Conservation (phyloP, 768 basidiomycete species). For the Daedaleopsis sinensis region DNA sequence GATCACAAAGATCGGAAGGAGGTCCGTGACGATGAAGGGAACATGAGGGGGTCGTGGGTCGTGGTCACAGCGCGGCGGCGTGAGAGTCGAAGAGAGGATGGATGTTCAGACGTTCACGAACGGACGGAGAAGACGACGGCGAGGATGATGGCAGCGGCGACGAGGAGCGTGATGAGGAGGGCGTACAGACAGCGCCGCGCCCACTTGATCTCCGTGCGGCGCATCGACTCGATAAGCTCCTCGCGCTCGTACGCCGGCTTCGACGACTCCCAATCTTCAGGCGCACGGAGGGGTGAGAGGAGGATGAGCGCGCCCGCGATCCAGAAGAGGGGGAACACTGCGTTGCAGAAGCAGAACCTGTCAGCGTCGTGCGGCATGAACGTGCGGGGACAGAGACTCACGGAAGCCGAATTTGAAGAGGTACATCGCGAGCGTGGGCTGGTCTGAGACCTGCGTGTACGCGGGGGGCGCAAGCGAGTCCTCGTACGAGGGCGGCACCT, state of each 20-base stretch:
- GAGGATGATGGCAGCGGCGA: constrained; percentile 20
- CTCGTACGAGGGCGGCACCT: constrained; percentile 36
- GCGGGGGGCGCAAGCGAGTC: constrained; percentile 34
- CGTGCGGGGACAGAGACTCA: constrained; percentile 35
- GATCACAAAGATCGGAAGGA: not conserved
- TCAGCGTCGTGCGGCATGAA: not conserved
- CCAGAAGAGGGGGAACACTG: constrained; percentile 57
- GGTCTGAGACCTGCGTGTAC: constrained; percentile 40
- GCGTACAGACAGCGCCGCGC: constrained; percentile 42
- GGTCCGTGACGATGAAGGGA: no score
- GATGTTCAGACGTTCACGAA: constrained; percentile 20
- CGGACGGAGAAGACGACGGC: constrained; percentile 22
- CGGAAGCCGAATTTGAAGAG: constrained; percentile 55
- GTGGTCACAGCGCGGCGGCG: no score
- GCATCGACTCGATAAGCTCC: constrained; percentile 35
- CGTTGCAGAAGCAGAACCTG: not conserved
- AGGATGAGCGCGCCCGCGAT: constrained; percentile 44
- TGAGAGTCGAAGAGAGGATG: not conserved
- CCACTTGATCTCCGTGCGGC: constrained; percentile 45
- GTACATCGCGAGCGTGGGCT: constrained; percentile 47
- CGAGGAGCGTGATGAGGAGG: constrained; percentile 20
- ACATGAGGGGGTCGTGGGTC: no score
- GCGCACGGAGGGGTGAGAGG: constrained; percentile 42
- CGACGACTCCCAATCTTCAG: constrained; percentile 37
- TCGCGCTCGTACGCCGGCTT: constrained; percentile 41